Evolutionary conservation across 2,329 filamentous ascomycete species (phyloP).

Genomic region (Phialophora expanda): DNA sequence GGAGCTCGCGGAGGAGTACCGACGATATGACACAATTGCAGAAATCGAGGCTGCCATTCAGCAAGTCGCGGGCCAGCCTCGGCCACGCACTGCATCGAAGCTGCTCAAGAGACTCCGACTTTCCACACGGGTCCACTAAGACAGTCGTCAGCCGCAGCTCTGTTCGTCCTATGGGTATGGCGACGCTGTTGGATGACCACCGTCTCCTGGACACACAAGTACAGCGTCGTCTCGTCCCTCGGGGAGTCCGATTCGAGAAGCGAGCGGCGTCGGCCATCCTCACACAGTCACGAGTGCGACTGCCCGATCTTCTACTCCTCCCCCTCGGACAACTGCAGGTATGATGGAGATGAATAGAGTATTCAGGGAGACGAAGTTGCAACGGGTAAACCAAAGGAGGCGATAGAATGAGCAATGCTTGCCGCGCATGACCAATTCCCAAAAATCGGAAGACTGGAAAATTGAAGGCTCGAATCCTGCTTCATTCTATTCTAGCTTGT

Average conservation of each 20-base stretch:
- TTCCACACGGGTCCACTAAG: not conserved
- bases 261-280: too few relatives aligned
- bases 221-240: not conserved
- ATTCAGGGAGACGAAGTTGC: not conserved
- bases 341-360: too few relatives aligned
- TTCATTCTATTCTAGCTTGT: not conserved
- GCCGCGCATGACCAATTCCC: too few relatives aligned
- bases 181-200: not conserved
- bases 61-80: not conserved
- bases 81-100: not conserved
- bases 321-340: too few relatives aligned
- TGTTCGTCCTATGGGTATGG: not conserved
- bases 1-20: conserved; percentile 7
- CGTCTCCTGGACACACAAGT: not conserved
- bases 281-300: too few relatives aligned
- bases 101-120: not conserved
- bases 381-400: not conserved
- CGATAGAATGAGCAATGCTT: not conserved
- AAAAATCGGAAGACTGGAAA: too few relatives aligned
- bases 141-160: not conserved
- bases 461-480: not conserved
- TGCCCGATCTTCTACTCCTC: too few relatives aligned
- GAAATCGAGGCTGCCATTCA: conserved; percentile 8
- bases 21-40: conserved; percentile 6
- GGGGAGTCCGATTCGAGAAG: too few relatives aligned